phyloP scores from a whole-genome alignment of 495 filamentous ascomycete species.

The Penicillium herquei region DNA sequence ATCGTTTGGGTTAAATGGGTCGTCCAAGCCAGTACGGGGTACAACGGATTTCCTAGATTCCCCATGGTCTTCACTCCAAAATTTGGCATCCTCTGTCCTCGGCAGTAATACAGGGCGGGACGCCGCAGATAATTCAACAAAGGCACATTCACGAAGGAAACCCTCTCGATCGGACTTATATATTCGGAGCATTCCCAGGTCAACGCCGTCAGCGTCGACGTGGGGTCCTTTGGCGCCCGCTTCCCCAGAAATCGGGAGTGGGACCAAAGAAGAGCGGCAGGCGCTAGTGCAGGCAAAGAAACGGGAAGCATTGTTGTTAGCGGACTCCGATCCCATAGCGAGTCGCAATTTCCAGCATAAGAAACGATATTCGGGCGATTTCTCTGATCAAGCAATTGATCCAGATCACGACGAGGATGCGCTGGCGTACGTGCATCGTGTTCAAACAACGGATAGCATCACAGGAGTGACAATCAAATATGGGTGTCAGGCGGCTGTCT shows the following conservation, averaged over 20 bases:
- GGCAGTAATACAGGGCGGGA: constrained; percentile 44
- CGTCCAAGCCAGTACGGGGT: constrained; percentile 29
- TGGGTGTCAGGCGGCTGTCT: constrained; percentile 73
- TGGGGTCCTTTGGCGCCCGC: constrained; percentile 55
- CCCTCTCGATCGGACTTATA: constrained; percentile 45
- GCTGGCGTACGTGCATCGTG: constrained; percentile 86
- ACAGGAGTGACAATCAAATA: constrained; percentile 89
- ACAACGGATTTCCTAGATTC: constrained; percentile 47
- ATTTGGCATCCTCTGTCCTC: constrained; percentile 51
- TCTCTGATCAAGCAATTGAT: constrained; percentile 33
- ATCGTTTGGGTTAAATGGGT: constrained; percentile 32
- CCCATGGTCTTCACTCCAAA: constrained; percentile 55
- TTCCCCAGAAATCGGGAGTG: constrained; percentile 47
- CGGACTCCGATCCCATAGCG: constrained; percentile 48
- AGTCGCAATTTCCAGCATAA: constrained; percentile 53
- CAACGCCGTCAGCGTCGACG: constrained; percentile 34
- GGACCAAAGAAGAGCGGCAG: constrained; percentile 56
- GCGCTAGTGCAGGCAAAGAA: constrained; percentile 61
- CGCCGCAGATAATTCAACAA: constrained; percentile 28
- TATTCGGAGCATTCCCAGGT: constrained; percentile 37
- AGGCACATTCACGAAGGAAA: constrained; percentile 38
- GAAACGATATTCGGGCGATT: constrained; percentile 58
- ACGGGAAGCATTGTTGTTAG: constrained; percentile 56
- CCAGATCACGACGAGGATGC: constrained; percentile 65
- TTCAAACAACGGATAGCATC: constrained; percentile 77